Base-by-base conservation (phyloP, 108 stramenopile species). In the Fragilaria crotonensis region DNA sequence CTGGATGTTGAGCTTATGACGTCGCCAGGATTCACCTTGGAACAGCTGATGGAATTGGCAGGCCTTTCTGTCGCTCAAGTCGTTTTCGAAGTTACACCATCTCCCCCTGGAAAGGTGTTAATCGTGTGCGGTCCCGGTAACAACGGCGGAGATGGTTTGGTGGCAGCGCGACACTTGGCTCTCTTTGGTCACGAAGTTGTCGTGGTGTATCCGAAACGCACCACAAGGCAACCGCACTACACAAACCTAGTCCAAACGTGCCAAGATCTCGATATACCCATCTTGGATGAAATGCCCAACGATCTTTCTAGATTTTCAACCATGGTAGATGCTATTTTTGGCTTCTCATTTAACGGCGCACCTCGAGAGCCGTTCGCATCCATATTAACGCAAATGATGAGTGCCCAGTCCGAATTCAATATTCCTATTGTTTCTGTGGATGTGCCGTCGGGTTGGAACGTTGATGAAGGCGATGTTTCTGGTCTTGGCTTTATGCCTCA, bases 11-110 rank as follows among this genome's bases (percentile, higher is more conserved):
- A 97, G 63, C 87, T 98, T 27, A 98, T 99, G 97, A 65, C 84
- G 0, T 76, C 74, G 3, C 95, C 95, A 5, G 97, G 97, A 0
- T 99, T 95, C 66, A 73, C 80, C 1, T 60, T 99, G 33, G 96
- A 97, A 54, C 96, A 98, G 72, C 83, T 99, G n/a, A 99, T 99
- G 98, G 98, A 99, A 79, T 76, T 99, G 31, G 98, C 98, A 0
- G 98, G 98, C 4, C 63, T 98, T 14, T 58, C 90, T 21, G 96
- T 96, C 18, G 96, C 98, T 0, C 85, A 89, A 57, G 94, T 95
- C 18, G 81, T 96, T 11, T 80, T 89, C 63, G 58, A 75, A 33
- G 77, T 72, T 1, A 21, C 31, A 20, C 5, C 31, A 17, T 51
- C 41, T 26, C 9, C 62, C 21, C 17, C 47, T 14, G 3, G 11